phyloP scores from a whole-genome alignment of 257 asterid species.

The Capsicum pubescens region DNA sequence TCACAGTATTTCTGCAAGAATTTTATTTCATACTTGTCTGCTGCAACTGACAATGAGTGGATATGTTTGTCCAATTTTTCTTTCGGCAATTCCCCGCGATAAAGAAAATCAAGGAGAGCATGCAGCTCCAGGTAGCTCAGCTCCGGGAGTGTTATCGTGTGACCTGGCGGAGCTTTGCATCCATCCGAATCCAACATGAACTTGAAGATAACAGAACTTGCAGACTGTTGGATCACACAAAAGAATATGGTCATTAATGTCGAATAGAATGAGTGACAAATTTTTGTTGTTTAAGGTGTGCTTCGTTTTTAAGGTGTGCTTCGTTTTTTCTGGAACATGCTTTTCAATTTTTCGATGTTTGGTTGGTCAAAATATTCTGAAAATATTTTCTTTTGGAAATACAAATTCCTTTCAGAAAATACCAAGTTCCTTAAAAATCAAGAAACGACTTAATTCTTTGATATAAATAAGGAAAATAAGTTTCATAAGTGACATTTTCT shows the following conservation, averaged over 20 bases:
- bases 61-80: slow-evolving; percentile 71
- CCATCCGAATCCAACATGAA: slow-evolving; percentile 72
- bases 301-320: too few species aligned
- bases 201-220: slow-evolving; percentile 65
- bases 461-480: too few species aligned
- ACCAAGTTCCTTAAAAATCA: too few species aligned
- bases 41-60: slow-evolving; percentile 71
- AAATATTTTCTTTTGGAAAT: too few species aligned
- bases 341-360: too few species aligned
- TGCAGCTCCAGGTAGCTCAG: slow-evolving; percentile 51
- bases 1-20: slow-evolving; percentile 74
- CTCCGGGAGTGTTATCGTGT: slow-evolving; percentile 66
- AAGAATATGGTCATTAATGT: neutral
- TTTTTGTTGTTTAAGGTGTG: too few species aligned
- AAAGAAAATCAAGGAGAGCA: slow-evolving; percentile 68
- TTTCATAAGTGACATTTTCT: too few species aligned
- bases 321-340: too few species aligned
- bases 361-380: too few species aligned
- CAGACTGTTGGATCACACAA: slow-evolving; percentile 51
- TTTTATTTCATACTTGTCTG: slow-evolving; percentile 86
- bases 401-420: too few species aligned
- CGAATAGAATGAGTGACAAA: too few species aligned
- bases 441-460: too few species aligned
- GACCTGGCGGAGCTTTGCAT: slow-evolving; percentile 78
- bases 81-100: slow-evolving; percentile 62